These are phyloP conservation scores for Protea cynaroides DNA, from an alignment of 164 flowering plant species.

Conservation along the genomic window DNA sequence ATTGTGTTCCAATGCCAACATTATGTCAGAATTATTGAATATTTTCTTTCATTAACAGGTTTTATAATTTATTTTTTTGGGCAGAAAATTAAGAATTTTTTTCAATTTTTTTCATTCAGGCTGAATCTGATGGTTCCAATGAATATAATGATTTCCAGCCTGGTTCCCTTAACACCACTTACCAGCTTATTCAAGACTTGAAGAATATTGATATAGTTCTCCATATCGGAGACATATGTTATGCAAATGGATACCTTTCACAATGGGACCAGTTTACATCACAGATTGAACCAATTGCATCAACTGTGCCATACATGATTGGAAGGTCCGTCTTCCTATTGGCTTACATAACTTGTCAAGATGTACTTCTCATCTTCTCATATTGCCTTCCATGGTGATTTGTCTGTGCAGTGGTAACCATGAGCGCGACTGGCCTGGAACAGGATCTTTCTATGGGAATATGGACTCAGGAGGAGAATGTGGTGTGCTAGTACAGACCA, in stretches of 20 bases:
- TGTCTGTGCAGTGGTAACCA: constrained; percentile 59
- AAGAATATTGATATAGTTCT: constrained; percentile 55
- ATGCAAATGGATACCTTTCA: constrained; percentile 69
- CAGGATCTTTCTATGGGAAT: constrained; percentile 58
- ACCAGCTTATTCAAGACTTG: constrained; percentile 51
- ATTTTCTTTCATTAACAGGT: too few relatives aligned
- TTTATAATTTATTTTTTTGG: not conserved
- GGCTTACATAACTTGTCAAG: too few relatives aligned
- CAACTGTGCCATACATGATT: constrained; percentile 59
- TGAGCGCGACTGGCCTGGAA: constrained; percentile 69
- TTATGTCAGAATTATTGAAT: too few relatives aligned
- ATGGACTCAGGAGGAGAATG: constrained; percentile 81
- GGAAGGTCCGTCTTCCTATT: constrained; percentile 12
- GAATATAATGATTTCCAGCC: constrained; percentile 53
- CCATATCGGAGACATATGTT: constrained; percentile 65
- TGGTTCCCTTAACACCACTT: constrained; percentile 63
- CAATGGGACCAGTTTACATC: constrained; percentile 80
- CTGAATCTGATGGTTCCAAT: constrained; percentile 66
- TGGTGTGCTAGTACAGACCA: constrained; percentile 55
- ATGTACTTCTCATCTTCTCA: too few relatives aligned
- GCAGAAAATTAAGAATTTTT: not conserved
- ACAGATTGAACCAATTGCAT: constrained; percentile 68
- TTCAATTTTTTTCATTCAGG: constrained; percentile 25
- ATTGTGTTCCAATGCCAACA: too few relatives aligned
- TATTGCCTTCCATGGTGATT: not conserved